Conservation (phyloP, 2,329 filamentous ascomycete genomes). For the Aspergillus amoenus region DNA sequence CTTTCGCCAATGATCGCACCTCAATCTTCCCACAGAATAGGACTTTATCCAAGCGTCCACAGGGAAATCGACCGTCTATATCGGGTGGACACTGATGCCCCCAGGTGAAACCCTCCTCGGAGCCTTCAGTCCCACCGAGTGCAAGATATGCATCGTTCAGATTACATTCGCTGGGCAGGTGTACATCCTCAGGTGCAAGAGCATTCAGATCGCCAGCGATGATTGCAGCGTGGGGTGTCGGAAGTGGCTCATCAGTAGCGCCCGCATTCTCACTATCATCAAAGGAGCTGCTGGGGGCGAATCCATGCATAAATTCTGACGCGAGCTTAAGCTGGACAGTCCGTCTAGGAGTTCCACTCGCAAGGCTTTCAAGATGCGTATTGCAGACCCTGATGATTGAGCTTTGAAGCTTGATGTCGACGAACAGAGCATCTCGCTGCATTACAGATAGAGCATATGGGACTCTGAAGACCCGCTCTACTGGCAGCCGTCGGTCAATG, state of each 20-base stretch:
- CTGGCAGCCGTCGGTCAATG: conserved; percentile 48
- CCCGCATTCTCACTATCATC: background rate
- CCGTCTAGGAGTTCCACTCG: conserved; percentile 49
- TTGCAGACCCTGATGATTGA: conserved; percentile 52
- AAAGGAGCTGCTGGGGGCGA: background rate
- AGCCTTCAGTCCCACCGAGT: conserved; percentile 51
- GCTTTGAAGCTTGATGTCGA: conserved; percentile 44
- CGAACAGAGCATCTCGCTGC: conserved; percentile 56
- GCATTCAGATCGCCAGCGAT: conserved; percentile 60
- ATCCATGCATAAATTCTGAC: conserved; percentile 43
- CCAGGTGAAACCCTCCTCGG: conserved; percentile 58
- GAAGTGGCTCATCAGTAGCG: conserved; percentile 5
- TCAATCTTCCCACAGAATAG: conserved; percentile 43
- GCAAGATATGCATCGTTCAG: conserved; percentile 56
- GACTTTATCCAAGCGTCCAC: conserved; percentile 57
- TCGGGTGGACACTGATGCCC: conserved; percentile 52
- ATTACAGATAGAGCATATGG: conserved; percentile 51
- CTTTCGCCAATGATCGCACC: conserved; percentile 43
- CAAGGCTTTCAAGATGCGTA: conserved; percentile 58
- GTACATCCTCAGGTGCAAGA: conserved; percentile 54
- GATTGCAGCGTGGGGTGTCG: conserved; percentile 42
- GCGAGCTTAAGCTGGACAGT: conserved; percentile 50
- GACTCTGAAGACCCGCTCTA: conserved; percentile 52
- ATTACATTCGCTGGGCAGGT: conserved; percentile 48
- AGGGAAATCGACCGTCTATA: conserved; percentile 48